A percentile compares a stretch with the other conserved stretches of the same genome.
These are phyloP conservation scores for Kodamaea kaohsiungensis DNA, from an alignment of 805 yeast species.

Conservation along the genomic window DNA sequence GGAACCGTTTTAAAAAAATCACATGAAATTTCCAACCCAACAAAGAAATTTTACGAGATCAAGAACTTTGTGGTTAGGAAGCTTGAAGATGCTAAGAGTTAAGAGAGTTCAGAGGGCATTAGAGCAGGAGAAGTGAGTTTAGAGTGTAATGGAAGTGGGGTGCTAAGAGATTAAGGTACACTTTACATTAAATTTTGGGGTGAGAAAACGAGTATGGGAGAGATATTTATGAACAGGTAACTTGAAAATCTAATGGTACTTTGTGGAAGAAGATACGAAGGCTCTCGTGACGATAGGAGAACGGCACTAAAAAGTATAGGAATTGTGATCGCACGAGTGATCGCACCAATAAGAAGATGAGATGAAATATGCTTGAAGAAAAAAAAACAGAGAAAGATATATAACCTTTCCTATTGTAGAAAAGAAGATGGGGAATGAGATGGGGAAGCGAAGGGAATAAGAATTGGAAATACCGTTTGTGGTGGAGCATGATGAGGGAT, in stretches of 20 bases:
- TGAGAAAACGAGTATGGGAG: too few species aligned
- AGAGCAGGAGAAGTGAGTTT: not conserved
- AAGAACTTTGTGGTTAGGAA: not conserved
- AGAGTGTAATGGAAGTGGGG: not conserved
- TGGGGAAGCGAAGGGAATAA: too few species aligned
- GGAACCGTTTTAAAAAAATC: not conserved
- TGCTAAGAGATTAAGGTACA: too few species aligned
- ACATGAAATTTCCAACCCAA: not conserved
- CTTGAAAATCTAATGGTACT: too few species aligned
- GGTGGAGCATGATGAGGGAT: not conserved
- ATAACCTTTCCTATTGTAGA: not conserved
- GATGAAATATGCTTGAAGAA: not conserved
- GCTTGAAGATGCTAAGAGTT: not conserved
- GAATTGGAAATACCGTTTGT: not conserved
- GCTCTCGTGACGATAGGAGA: not conserved
- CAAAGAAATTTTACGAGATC: slow-evolving; percentile 1
- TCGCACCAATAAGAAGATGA: not conserved
- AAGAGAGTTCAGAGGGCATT: not conserved
- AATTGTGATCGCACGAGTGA: not conserved
- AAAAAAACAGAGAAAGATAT: too few species aligned
- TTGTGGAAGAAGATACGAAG: not conserved
- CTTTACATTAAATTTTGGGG: too few species aligned
- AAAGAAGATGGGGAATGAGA: not conserved
- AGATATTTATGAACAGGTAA: too few species aligned
- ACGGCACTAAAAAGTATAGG: not conserved